Conservation (phyloP, 305 asterid genomes). For the Plantago lanceolata region DNA sequence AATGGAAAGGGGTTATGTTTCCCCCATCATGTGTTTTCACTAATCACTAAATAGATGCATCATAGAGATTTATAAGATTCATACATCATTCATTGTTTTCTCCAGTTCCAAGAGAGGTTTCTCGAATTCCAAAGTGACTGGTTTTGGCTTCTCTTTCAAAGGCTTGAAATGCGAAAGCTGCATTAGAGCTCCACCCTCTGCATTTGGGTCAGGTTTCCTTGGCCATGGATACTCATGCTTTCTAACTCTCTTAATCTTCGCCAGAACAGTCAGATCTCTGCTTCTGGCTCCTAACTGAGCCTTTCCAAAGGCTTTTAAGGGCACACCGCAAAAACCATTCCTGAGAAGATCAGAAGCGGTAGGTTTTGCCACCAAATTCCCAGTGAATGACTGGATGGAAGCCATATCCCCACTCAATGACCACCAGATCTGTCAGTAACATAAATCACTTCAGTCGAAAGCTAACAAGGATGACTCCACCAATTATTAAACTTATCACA, state of each 20-base stretch:
- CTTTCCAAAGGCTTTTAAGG: constrained; percentile 64
- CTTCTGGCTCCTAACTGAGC: constrained; percentile 48
- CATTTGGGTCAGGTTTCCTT: constrained; percentile 44
- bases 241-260: constrained; percentile 61
- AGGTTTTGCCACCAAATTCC: constrained; percentile 54
- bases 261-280: constrained; percentile 46
- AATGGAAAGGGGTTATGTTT: constrained; percentile 15
- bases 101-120: constrained; percentile 48
- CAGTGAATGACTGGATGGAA: constrained; percentile 50
- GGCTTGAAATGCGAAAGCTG: constrained; percentile 56
- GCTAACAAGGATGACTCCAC: background rate
- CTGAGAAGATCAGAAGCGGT: constrained; percentile 70
- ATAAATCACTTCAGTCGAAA: constrained; percentile 11
- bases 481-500: background rate
- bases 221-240: constrained; percentile 63
- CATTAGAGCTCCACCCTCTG: constrained; percentile 56
- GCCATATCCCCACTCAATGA: constrained; percentile 52
- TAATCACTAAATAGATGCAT: constrained; percentile 4
- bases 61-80: background rate
- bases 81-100: constrained; percentile 47
- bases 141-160: constrained; percentile 54
- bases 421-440: constrained; percentile 23
- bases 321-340: constrained; percentile 61
- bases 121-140: constrained; percentile 54
- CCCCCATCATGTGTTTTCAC: constrained; percentile 8